phyloP scores from a whole-genome alignment of 2,329 filamentous ascomycete species.

The Stagonosporopsis tanaceti region DNA sequence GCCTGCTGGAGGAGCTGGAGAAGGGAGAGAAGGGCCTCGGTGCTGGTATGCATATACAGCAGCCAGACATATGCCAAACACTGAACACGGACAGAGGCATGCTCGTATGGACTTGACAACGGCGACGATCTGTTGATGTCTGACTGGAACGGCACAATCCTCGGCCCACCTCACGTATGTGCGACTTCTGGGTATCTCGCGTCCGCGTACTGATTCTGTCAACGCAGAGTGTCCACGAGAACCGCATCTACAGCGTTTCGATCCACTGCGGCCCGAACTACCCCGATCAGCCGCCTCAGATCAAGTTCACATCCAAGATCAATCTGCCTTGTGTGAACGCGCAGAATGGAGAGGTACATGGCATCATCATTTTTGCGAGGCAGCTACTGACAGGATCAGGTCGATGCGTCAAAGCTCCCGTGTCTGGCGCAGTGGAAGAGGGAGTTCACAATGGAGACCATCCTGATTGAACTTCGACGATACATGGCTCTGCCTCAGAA shows the following conservation, averaged over 20 bases:
- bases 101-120: constrained; percentile 94
- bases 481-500: constrained; percentile 92
- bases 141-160: constrained; percentile 98
- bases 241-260: constrained; percentile 97
- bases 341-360: constrained; percentile 72
- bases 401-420: constrained; percentile 83
- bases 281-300: constrained; percentile 85
- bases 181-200: constrained; percentile 23
- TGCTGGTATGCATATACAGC: constrained; percentile 66
- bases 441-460: constrained; percentile 93
- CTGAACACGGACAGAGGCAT: constrained; percentile 72
- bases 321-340: constrained; percentile 94
- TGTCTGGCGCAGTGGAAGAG: constrained; percentile 91
- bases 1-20: constrained; percentile 95
- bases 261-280: constrained; percentile 94
- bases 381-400: constrained; percentile 55
- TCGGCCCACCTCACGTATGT: constrained; percentile 91
- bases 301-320: constrained; percentile 92
- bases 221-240: constrained; percentile 88
- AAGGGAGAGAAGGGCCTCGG: constrained; percentile 98
- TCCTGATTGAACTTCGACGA: constrained; percentile 86
- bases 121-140: constrained; percentile 95
- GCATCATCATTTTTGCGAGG: background rate
- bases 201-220: background rate
- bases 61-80: constrained; percentile 10